Base-by-base conservation (phyloP, 2,329 filamentous ascomycete genomes). In the Aspergillus thermomutatus region DNA sequence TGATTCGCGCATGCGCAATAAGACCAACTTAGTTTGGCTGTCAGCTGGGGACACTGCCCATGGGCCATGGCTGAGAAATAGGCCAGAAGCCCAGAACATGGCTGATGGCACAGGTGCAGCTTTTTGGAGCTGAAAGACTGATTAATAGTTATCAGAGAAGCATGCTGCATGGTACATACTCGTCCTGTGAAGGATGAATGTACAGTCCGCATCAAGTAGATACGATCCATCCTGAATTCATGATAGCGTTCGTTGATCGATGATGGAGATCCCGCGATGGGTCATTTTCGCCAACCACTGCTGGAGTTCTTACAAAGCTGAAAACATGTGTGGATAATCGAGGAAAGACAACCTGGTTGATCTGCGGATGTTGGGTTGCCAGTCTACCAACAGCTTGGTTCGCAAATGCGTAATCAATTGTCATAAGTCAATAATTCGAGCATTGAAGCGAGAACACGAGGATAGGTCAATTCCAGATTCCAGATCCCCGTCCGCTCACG, bases 1-100 rank as follows among this genome's bases (percentile, higher is more conserved):
- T 55, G 53, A 48, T 55, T 55, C 53, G 53, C 17, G 46, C 23
- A 45, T 19, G 43, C 21, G 9, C 43, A 23, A 46, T 4, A 46
- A 46, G 21, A 46, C 11, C 23, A 46, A 23, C 43, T 46, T 25
- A 46, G 43, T 14, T 46, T 46, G 21, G 43, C 19, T 23, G 21
- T 26, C 43, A 46, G 43, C 43, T 26, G 19, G 41, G 21, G 21
- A 21, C 41, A 23, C 6, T 45, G 41, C 9, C 41, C 41, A 45
- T 45, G 41, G 41, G 3, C 41, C 41, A 45, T 45, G 41, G 43
- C 43, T 23, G 43, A 46, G 43, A 26, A 26, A 46, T 14, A 46
- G 43, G 11, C 43, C 43, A 46, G 43, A 46, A 46, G 43, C 9
- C 43, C 43, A 46, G 43, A 46, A 23, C 43, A 46, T 46, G 43